Percentiles rank a stretch among this genome's conserved stretches.
These are phyloP conservation scores for Coniochaeta prunicola DNA, from an alignment of 2,329 filamentous ascomycete species.

Conservation along the genomic window DNA sequence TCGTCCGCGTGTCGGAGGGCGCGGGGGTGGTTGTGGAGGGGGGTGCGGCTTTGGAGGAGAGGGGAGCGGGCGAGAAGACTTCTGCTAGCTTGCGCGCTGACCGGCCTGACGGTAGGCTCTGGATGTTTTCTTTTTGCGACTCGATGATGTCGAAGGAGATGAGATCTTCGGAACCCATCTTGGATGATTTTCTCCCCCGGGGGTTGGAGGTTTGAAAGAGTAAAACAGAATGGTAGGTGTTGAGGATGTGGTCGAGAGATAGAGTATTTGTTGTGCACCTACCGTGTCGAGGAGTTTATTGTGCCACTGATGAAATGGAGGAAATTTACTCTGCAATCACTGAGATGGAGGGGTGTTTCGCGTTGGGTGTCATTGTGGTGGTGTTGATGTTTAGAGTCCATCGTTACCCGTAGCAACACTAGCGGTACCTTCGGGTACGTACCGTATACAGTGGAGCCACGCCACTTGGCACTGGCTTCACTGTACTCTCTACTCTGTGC, in stretches of 20 bases:
- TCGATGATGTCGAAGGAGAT: conserved; percentile 90
- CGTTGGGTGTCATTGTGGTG: not conserved
- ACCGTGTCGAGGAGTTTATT: not conserved
- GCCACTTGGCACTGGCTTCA: not conserved
- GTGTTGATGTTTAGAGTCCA: not conserved
- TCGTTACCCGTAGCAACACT: not conserved
- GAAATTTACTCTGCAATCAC: too few relatives aligned
- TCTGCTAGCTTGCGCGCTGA: conserved; percentile 85
- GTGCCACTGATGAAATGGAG: not conserved
- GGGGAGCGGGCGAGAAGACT: conserved; percentile 62
- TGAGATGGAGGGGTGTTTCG: too few relatives aligned
- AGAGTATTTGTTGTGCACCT: not conserved
- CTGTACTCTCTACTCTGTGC: not conserved
- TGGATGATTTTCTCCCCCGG: conserved; percentile 12
- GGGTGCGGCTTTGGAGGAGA: conserved; percentile 31
- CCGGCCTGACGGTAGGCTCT: conserved; percentile 77
- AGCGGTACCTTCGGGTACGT: not conserved
- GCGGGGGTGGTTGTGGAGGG: conserved; percentile 52
- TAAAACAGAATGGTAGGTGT: not conserved
- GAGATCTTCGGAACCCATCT: conserved; percentile 47
- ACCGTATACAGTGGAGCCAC: too few relatives aligned
- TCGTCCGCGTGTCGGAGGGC: conserved; percentile 62
- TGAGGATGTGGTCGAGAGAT: not conserved
- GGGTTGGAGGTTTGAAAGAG: not conserved
- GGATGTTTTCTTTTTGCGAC: conserved; percentile 95